Evolutionary conservation across 1,284 basidiomycete genomes (phyloP).

Genomic region (Boletus semigastroideus): DNA sequence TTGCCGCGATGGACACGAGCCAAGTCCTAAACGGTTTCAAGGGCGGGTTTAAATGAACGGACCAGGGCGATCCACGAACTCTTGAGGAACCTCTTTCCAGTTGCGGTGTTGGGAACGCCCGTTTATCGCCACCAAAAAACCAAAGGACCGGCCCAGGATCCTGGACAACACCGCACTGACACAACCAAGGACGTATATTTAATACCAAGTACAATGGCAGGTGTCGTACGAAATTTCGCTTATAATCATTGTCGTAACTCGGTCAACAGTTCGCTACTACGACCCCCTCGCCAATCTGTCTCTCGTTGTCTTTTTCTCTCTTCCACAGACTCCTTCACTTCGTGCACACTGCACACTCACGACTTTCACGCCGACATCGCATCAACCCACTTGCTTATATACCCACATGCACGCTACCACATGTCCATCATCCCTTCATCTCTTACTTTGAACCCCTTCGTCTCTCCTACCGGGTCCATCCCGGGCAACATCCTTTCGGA

Average conservation of each 20-base stretch:
- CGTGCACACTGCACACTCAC: constrained; percentile 22
- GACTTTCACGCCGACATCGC: constrained; percentile 22
- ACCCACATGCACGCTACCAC: constrained; percentile 30
- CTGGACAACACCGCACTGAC: constrained; percentile 15
- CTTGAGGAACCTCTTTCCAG: no score
- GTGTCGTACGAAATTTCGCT: constrained; percentile 24
- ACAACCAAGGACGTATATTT: constrained; percentile 3
- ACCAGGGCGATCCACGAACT: background rate
- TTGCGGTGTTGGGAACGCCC: constrained; percentile 19
- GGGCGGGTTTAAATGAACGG: background rate
- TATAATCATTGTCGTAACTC: constrained; percentile 21
- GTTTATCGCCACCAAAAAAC: constrained; percentile 7
- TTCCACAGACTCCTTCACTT: constrained; percentile 14
- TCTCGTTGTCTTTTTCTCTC: constrained; percentile 14
- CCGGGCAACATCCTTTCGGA: constrained; percentile 6
- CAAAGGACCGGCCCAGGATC: constrained; percentile 4
- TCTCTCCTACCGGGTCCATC: constrained; percentile 7
- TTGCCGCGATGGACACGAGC: background rate
- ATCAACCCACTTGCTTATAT: constrained; percentile 16
- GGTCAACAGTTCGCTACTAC: background rate
- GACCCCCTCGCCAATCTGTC: constrained; percentile 4
- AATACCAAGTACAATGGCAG: constrained; percentile 9
- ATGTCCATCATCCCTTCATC: constrained; percentile 26
- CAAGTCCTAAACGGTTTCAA: background rate
- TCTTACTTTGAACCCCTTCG: constrained; percentile 17